phyloP scores from a whole-genome alignment of 2,329 filamentous ascomycete species.

The Leptographium flavum region DNA sequence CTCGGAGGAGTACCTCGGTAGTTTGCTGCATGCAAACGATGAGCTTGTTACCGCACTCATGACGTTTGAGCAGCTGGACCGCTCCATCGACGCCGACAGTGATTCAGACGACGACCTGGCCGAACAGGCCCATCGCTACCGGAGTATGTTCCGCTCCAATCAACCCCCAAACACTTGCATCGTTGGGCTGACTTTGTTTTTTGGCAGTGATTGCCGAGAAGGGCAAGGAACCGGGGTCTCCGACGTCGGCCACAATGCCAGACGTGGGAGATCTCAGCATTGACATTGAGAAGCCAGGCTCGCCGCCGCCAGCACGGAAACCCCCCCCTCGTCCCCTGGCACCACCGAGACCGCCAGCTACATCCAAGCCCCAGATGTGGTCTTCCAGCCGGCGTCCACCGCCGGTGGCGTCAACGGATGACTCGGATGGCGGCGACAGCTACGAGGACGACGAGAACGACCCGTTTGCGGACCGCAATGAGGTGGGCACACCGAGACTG shows the following conservation, averaged over 20 bases:
- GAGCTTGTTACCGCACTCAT: conserved; percentile 88
- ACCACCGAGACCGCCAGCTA: conserved; percentile 31
- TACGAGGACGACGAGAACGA: conserved; percentile 63
- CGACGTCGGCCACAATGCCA: conserved; percentile 17
- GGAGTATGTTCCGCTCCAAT: conserved; percentile 28
- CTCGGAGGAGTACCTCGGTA: conserved; percentile 80
- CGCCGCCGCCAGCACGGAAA: conserved; percentile 19
- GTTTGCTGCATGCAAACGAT: conserved; percentile 85
- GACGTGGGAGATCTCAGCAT: conserved; percentile 32
- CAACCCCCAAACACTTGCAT: neutral
- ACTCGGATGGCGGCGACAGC: conserved; percentile 40
- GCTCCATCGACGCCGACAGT: conserved; percentile 63
- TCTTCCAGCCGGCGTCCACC: conserved; percentile 24
- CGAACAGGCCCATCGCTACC: conserved; percentile 51
- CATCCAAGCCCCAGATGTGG: conserved; percentile 34
- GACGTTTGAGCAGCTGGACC: conserved; percentile 87
- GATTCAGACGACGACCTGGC: conserved; percentile 56
- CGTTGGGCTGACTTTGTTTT: neutral
- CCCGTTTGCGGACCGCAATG: conserved; percentile 76
- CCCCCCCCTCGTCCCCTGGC: conserved; percentile 26
- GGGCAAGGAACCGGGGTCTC: conserved; percentile 31
- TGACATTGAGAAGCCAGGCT: conserved; percentile 7
- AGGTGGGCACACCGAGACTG: conserved; percentile 29
- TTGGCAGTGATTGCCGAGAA: conserved; percentile 36
- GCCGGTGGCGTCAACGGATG: conserved; percentile 16